Conservation (phyloP, 148 eudicot species). For the Chenopodium album region DNA sequence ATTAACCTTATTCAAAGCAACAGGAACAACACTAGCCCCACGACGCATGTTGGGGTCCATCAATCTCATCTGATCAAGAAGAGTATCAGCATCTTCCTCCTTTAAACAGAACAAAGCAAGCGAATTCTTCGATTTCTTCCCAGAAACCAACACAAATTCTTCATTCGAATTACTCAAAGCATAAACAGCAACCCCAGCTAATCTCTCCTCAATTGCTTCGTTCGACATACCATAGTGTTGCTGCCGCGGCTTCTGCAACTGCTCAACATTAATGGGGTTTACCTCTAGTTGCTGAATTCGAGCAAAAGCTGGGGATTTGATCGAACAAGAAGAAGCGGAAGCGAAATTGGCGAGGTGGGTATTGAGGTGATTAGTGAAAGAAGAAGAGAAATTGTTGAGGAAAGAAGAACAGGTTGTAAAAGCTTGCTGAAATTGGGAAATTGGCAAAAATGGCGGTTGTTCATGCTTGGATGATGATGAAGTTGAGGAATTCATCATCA, state of each 20-base stretch:
- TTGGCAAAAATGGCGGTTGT: neutral
- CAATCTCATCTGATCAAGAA: constrained; percentile 64
- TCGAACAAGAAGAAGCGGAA: constrained; percentile 20
- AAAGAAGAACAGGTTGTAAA: constrained; percentile 36
- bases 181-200: constrained; percentile 78
- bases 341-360: constrained; percentile 41
- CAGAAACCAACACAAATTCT: constrained; percentile 78
- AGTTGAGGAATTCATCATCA: constrained; percentile 18
- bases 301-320: constrained; percentile 32
- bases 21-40: constrained; percentile 73
- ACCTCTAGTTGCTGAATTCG: constrained; percentile 25
- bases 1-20: constrained; percentile 68
- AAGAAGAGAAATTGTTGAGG: constrained; percentile 27
- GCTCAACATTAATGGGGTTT: neutral
- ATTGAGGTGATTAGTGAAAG: constrained; percentile 31
- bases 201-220: constrained; percentile 65
- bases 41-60: constrained; percentile 61
- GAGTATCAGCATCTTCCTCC: constrained; percentile 66
- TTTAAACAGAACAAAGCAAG: constrained; percentile 73
- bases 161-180: constrained; percentile 59
- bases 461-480: constrained; percentile 20
- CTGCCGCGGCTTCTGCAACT: neutral
- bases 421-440: constrained; percentile 33
- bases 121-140: constrained; percentile 35
- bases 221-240: constrained; percentile 32